Evolutionary conservation across 805 yeast species (phyloP), one percentile per base, ranked within the genome.

Genomic region (Saccharomycopsis javanensis): DNA sequence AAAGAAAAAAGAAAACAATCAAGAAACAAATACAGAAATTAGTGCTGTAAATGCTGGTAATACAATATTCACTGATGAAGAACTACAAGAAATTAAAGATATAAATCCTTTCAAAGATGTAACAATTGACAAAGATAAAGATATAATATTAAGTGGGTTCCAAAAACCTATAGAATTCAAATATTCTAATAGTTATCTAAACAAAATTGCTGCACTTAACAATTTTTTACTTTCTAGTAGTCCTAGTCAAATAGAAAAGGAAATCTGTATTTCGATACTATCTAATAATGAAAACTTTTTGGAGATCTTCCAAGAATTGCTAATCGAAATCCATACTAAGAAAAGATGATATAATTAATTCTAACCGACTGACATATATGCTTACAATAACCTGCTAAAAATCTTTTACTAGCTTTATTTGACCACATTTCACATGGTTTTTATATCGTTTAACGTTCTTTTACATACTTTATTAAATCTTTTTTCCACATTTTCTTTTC

Each of bases 71-170:
- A 53, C 34, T 2, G 37, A 53, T 10, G 50, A 37, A 15, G 55
- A 34, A 27, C 8, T 27, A 15, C 31, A 37, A 18, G 55, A 53
- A 13, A 38, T 53, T 11, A 31, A 37, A 7, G 30, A 27, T 7
- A 53, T 53, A 18, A 53, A 46, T n/a, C 55, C 50, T 37, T 35
- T 53, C 27, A 37, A 28, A 10, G 50, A 53, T 37, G 50, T 53
- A n/a, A 20, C 31, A 11, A 25, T 35, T 13, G 34, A 37, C 31
- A 37, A 53, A 53, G 55, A 31, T n/a, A 53, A 20, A 16, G 42
- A 20, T 35, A 13, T 35, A 20, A 35, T 28, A 6, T 31, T 33
- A 31, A 42, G 48, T 42, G 48, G 48, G 3, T 50, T 50, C 7
- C 30, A 50, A 42, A 27, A 34, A 16, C 35, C 31, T 5, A 25